Base-by-base conservation (phyloP, 768 basidiomycete species). In the Podaxis sp. region DNA sequence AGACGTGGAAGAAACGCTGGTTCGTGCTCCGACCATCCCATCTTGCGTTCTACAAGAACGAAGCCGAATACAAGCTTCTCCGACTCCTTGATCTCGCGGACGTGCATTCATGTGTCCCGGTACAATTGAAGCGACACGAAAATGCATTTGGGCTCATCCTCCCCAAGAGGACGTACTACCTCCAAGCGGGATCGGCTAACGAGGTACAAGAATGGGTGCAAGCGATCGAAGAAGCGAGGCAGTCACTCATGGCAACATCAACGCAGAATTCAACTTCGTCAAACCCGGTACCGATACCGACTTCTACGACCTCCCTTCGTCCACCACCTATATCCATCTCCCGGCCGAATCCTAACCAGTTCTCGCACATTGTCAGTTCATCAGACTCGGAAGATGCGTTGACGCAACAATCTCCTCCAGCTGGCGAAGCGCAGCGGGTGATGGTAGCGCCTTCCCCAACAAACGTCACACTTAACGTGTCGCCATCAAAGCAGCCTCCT, bases 1-100 rank as follows among this genome's bases (percentile, higher is more conserved):
- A 96, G 95, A 95, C 91, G 1, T 99, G 97, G 97, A 98, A 99
- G 83, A 96, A 95, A 77, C 86, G 96, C 22, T 99, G 96, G 96
- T 99, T 99, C 69, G 97, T 99, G 1, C 78, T 99, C 63, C 86
- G 96, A 17, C 86, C 93, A 0, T 91, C 90, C 2, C 94, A 97
- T 74, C 78, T 99, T 55, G 95, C 95, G 3, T 98, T 96, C 76
- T 99, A 99, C 86, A 98, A 99, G 80, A 94, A 86, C 53, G 88
- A 91, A 36, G 91, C 92, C 61, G 96, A 99, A 76, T 99, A 99
- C 78, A 84, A 96, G 74, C 85, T 98, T 2, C 87, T 95, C 28
- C 88, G 91, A 20, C 85, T 97, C 13, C 85, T 98, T 62, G 92
- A 95, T 67, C 83, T 99, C 20, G 79, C 84, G 24, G 91, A 96